Evolutionary conservation across 176 grass and related monocot species (phyloP).

Genomic region (Poa pratensis): DNA sequence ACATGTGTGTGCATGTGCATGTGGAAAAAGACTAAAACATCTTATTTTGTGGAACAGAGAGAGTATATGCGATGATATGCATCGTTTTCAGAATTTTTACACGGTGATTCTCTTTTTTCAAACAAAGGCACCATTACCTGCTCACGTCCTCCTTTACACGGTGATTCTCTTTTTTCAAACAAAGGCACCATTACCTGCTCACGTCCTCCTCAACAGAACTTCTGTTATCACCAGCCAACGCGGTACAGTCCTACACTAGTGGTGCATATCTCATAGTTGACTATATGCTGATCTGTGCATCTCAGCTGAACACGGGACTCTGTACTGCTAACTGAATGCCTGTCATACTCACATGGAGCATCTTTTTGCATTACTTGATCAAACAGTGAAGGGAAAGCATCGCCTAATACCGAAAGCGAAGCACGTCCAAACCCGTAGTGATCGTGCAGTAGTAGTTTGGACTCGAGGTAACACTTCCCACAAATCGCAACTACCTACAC

Average conservation of each 20-base stretch:
- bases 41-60: no score
- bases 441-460: constrained; percentile 44
- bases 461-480: constrained; percentile 44
- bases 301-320: neutral
- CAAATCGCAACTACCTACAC: constrained; percentile 31
- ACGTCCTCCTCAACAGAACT: neutral
- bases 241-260: neutral
- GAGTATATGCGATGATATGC: no score
- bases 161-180: neutral
- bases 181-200: neutral
- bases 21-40: no score
- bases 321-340: neutral
- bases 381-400: constrained; percentile 30
- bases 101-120: neutral
- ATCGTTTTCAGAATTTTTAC: no score
- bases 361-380: constrained; percentile 36
- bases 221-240: neutral
- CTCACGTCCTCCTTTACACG: constrained; percentile 1
- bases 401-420: constrained; percentile 52
- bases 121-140: neutral
- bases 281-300: constrained; percentile 6
- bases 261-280: constrained; percentile 27
- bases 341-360: constrained; percentile 20
- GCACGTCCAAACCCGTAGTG: constrained; percentile 40
- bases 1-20: no score